A percentile compares a stretch with the other conserved stretches of the same genome.
These are phyloP conservation scores for Nyctanthes arbortristis DNA, from an alignment of 257 asterid species.

Conservation along the genomic window DNA sequence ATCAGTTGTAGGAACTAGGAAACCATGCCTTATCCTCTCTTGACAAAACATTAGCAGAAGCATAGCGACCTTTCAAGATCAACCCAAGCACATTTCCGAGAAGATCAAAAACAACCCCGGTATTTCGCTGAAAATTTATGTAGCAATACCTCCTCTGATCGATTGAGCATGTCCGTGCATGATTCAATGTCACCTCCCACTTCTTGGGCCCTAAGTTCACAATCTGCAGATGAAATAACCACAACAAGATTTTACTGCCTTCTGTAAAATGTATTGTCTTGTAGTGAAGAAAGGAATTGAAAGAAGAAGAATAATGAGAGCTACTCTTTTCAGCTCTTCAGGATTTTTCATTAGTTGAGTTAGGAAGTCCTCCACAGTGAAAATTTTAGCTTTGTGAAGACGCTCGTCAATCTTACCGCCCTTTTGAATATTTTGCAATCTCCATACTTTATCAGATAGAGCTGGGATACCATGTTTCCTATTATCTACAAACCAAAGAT, in stretches of 20 bases:
- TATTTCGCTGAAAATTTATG: slow-evolving; percentile 21
- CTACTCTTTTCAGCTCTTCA: slow-evolving; percentile 48
- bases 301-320: too few species aligned
- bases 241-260: background rate
- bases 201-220: slow-evolving; percentile 26
- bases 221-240: slow-evolving; percentile 36
- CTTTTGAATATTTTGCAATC: too few species aligned
- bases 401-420: too few species aligned
- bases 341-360: slow-evolving; percentile 39
- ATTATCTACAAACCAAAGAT: too few species aligned
- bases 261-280: too few species aligned
- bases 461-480: too few species aligned
- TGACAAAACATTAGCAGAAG: slow-evolving; percentile 22
- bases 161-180: slow-evolving; percentile 49
- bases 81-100: slow-evolving; percentile 43
- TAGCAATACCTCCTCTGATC: slow-evolving; percentile 36
- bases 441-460: too few species aligned
- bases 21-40: slow-evolving; percentile 45
- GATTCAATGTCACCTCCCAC: slow-evolving; percentile 42
- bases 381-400: slow-evolving; percentile 38
- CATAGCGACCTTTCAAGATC: slow-evolving; percentile 20
- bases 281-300: too few species aligned
- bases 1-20: too few species aligned
- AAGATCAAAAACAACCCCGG: slow-evolving; percentile 40
- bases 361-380: slow-evolving; percentile 52